Base-by-base conservation (phyloP, 2,329 filamentous ascomycete genomes). In the Aspergillus tubingensis region DNA sequence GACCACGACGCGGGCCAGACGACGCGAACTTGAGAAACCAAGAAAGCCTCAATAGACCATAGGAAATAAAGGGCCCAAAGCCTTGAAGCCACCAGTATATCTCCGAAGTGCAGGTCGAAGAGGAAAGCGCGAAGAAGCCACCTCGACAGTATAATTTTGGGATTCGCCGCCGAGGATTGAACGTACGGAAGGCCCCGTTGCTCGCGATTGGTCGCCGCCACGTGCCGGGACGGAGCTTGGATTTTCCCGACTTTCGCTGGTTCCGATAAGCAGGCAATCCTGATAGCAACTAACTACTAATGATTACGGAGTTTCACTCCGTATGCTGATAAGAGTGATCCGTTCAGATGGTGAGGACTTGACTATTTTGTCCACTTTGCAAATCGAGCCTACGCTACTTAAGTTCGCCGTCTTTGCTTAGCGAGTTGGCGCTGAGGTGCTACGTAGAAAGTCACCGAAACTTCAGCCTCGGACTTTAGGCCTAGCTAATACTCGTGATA, bases 1-100 rank as follows among this genome's bases (percentile, higher is more conserved):
- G 73, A 71, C 72, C 73, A 70, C 68, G 55, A 63, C 65, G 58
- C 63, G 62, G 66, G 70, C 67, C 70, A 65, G 62, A 65, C 58
- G 66, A 67, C 54, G 57, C 57, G 58, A 58, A 55, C 58, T 53
- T 56, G 57, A 56, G 55, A 60, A 25, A 48, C 25, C 53, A 50
- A 30, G 25, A 59, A 47, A 21, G 38, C 59, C 58, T 62, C 59
- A 68, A 62, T 61, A 69, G 59, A 62, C 61, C 72, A 72, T 74
- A 71, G 61, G 67, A 65, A 60, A 61, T 48, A 17, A 51, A 43
- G 50, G 56, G 43, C 39, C 23, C 43, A 61, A 48, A 60, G 30
- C 25, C 54, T 60, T 43, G 6, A 25, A 41, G 39, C 49, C 30
- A 43, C 53, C 32, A 7, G 15, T 25, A 23, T 52, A 51, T 17